Evolutionary conservation across 768 basidiomycete genomes (phyloP).

Genomic region (Russula compacta): DNA sequence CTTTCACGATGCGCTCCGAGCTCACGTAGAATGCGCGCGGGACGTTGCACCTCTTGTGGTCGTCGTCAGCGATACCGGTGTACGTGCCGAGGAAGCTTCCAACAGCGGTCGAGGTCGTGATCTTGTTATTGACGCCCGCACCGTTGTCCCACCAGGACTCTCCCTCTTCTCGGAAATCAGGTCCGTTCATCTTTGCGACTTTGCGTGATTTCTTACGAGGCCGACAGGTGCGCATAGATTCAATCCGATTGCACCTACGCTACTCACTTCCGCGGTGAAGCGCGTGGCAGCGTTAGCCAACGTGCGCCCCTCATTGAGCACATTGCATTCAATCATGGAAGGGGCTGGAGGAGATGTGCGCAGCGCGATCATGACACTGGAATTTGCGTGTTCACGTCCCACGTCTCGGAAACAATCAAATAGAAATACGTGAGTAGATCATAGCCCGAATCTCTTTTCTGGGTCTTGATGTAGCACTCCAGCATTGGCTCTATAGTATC

Average conservation of each 20-base stretch:
- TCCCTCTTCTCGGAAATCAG: conserved; percentile 72
- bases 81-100: conserved; percentile 54
- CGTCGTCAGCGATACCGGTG: conserved; percentile 74
- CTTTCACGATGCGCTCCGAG: conserved; percentile 63
- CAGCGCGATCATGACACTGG: conserved; percentile 86
- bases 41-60: conserved; percentile 59
- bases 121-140: conserved; percentile 57
- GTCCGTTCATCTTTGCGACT: conserved; percentile 37
- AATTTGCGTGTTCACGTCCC: conserved; percentile 66
- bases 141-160: conserved; percentile 58
- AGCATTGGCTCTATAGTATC: conserved; percentile 42
- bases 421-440: conserved; percentile 23
- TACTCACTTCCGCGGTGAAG: conserved; percentile 73
- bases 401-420: conserved; percentile 29
- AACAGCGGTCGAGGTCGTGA: conserved; percentile 40
- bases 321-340: conserved; percentile 66
- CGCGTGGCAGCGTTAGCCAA: conserved; percentile 33
- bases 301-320: conserved; percentile 48
- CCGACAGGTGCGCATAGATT: conserved; percentile 44
- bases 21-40: conserved; percentile 37
- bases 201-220: background rate
- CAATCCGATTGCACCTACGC: conserved; percentile 84
- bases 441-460: conserved; percentile 17
- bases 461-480: background rate
- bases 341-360: conserved; percentile 87